Evolutionary conservation across 2,329 filamentous ascomycete genomes (phyloP), one percentile per base, ranked within the genome.

Genomic region (Rhexocercosporidium sp.): DNA sequence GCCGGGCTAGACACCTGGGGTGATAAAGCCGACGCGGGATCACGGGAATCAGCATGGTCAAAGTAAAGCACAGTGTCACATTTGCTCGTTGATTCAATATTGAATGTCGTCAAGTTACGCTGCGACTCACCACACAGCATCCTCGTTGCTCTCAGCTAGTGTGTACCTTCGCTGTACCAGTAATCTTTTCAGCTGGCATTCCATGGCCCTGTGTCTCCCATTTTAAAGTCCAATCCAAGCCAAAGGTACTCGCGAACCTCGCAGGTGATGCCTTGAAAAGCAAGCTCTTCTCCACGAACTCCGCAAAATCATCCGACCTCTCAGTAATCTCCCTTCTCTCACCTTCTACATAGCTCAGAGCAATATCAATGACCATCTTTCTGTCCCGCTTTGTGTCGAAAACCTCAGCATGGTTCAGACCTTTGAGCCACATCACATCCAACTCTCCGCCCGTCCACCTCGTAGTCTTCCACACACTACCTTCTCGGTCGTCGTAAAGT

Each of bases 321-420:
- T 37, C 53, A 56, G 11, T 7, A 14, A 56, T 31, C 8, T 22
- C 18, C 8, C 29, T 56, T 37, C 18, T 37, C 31, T 56, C 20
- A 31, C 53, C n/a, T 3, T 12, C 9, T 20, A n/a, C 37, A 22
- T 56, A 37, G 31, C 31, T 56, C 31, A 56, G 29, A 12, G 53
- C 53, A 37, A 37, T 56, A 22, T 56, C 31, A 37, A 56, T 56
- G 29, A 56, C 7, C 53, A 56, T 56, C 53, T 56, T 56, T n/a
- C 53, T 56, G 4, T 56, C 31, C 22, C 53, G 29, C 29, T 56
- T 37, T 18, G 29, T 56, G 29, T 29, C 78, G 73, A 84, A 84
- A 0, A 82, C 82, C 72, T 86, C 81, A 6, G 84, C 85, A 75
- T 88, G 85, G 73, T 88, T 84, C 41, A 84, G 76, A 7, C 81